Base-by-base conservation (phyloP, 306 rosid species). In the Vigna reflexopilosa region DNA sequence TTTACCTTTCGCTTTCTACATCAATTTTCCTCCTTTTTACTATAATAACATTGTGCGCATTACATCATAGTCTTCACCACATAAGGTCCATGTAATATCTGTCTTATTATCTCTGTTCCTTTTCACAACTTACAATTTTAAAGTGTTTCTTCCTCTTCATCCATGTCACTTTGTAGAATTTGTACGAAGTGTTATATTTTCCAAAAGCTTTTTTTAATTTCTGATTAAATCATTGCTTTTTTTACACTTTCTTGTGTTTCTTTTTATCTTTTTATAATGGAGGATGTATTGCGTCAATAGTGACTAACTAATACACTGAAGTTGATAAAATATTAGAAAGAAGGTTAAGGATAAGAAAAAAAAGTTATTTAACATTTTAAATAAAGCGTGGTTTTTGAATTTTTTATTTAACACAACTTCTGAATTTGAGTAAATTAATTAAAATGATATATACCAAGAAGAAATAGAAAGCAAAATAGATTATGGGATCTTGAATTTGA, bases 1-100 rank as follows among this genome's bases (percentile, higher is more conserved):
- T 36, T 49, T 40, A 19, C 0, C 20, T 50, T 38, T 65, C 56
- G 2, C 56, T 50, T 64, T 50, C 19, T 51, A 2, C 6, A 15
- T n/a, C 19, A 42, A 34, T 51, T 36, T 34, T 24, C 20, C 69
- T 19, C 3, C 59, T 42, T 68, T 67, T 47, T 30, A 68, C 70
- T 73, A 73, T 47, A 34, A 67, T 80, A 67, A 66, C 26, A 36
- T 6, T 67, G 74, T 77, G 58, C 48, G 32, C 15, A 65, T 81
- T 81, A 59, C 80, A 24, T 75, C 80, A 74, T 17, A 9, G 40
- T 66, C 45, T 63, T 73, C 19, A 36, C 70, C 30, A 4, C 24
- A 51, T 2, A 80, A 52, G 52, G 30, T 17, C 12, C 26, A 52
- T 47, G 4, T 54, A 44, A 12, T 9, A 55, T 30, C 6, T 30